A percentile compares a stretch with the other conserved stretches of the same genome.
phyloP scores from a whole-genome alignment of 129 eudicot genomes.

The Pittosporum tobira region DNA sequence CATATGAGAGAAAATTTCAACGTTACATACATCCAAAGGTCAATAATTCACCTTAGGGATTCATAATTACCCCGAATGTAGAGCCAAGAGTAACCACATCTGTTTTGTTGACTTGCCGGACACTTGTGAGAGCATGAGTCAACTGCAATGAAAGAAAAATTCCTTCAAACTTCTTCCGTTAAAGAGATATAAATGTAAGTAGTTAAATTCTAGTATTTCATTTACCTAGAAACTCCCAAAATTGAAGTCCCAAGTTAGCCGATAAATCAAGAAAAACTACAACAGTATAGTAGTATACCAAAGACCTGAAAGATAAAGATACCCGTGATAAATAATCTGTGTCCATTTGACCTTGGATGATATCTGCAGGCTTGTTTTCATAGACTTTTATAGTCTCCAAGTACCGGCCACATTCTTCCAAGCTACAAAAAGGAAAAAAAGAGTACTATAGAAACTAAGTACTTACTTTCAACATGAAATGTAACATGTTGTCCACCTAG shows the following conservation, averaged over 20 bases:
- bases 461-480: not conserved
- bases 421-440: conserved; percentile 35
- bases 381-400: conserved; percentile 89
- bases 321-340: conserved; percentile 90
- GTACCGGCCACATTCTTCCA: conserved; percentile 99
- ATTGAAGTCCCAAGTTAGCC: not conserved
- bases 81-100: conserved; percentile 99
- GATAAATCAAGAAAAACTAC: not conserved
- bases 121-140: conserved; percentile 71
- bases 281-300: not conserved
- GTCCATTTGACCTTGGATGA: conserved; percentile 98
- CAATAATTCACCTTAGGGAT: not conserved
- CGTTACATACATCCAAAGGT: conserved; percentile 7
- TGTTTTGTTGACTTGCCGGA: conserved; percentile 95
- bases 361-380: conserved; percentile 90
- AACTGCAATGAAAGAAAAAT: conserved; percentile 37
- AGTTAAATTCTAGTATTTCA: not conserved
- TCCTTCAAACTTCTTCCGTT: not conserved
- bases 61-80: conserved; percentile 76
- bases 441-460: not conserved
- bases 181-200: not conserved
- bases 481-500: not conserved
- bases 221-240: not conserved
- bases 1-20: conserved; percentile 2
- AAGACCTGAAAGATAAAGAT: conserved; percentile 15